These are phyloP conservation scores for Tulasnella sp. DNA, from an alignment of 768 basidiomycete species.

Conservation along the genomic window DNA sequence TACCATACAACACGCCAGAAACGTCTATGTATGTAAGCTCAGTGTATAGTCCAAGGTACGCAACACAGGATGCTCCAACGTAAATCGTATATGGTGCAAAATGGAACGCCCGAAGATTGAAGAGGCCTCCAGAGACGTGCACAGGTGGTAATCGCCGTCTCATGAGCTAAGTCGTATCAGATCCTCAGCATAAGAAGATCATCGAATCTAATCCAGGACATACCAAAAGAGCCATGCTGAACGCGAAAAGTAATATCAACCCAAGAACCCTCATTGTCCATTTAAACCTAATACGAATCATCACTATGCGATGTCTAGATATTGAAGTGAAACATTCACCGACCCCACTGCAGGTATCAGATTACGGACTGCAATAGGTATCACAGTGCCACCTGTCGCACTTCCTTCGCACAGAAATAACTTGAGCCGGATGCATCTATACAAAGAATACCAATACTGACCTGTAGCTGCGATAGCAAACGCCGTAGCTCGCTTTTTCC, in stretches of 20 bases:
- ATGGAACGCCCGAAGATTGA: slow-evolving; percentile 43
- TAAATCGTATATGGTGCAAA: slow-evolving; percentile 43
- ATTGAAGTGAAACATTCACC: not conserved
- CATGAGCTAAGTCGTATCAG: slow-evolving; percentile 20
- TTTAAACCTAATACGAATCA: slow-evolving; percentile 8
- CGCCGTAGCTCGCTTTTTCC: slow-evolving; percentile 37
- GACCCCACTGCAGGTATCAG: slow-evolving; percentile 8
- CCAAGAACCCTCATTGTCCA: slow-evolving; percentile 20
- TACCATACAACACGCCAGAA: slow-evolving; percentile 10
- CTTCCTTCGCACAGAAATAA: slow-evolving; percentile 13
- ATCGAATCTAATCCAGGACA: no score
- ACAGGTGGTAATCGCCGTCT: slow-evolving; percentile 42
- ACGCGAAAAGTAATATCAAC: slow-evolving; percentile 18
- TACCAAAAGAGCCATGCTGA: slow-evolving; percentile 22
- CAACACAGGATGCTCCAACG: slow-evolving; percentile 40
- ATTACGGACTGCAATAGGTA: slow-evolving; percentile 22
- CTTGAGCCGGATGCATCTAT: slow-evolving; percentile 46
- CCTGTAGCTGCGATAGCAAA: slow-evolving; percentile 53
- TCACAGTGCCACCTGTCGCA: slow-evolving; percentile 23
- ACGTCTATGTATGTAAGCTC: slow-evolving; percentile 21
- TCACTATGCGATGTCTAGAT: no score
- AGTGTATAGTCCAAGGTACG: slow-evolving; percentile 39
- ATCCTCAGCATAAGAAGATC: no score
- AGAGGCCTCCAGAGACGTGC: slow-evolving; percentile 41
- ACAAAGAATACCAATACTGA: slow-evolving; percentile 46